Conservation (phyloP, 2,329 filamentous ascomycete species). For the Pyricularia pennisetigena region DNA sequence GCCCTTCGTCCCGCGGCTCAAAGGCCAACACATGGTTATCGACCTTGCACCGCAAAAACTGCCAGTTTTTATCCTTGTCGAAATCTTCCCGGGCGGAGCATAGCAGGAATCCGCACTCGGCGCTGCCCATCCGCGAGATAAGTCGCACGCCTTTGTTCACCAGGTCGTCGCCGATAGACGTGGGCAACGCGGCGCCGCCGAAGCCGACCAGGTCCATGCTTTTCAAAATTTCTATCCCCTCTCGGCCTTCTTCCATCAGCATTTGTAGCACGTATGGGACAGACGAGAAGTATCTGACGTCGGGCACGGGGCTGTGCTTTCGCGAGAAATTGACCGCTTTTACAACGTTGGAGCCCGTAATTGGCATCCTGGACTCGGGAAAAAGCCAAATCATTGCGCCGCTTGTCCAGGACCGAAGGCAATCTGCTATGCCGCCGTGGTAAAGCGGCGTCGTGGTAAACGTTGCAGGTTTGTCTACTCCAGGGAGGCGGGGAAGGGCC, state of each 20-base stretch:
- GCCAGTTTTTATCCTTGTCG: constrained; percentile 44
- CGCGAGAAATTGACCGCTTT: neutral
- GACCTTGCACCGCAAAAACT: constrained; percentile 22
- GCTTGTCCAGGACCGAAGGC: constrained; percentile 52
- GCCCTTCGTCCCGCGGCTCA: constrained; percentile 29
- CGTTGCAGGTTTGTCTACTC: constrained; percentile 29
- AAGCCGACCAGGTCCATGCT: constrained; percentile 53
- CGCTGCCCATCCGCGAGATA: constrained; percentile 53
- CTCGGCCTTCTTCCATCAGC: neutral
- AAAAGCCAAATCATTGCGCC: constrained; percentile 53
- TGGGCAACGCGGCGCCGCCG: constrained; percentile 49
- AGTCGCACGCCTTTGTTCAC: constrained; percentile 41
- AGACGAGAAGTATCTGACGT: neutral
- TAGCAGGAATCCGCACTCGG: constrained; percentile 56
- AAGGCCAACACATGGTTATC: constrained; percentile 20
- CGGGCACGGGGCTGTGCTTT: neutral
- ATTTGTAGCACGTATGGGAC: neutral
- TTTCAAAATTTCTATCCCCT: constrained; percentile 21
- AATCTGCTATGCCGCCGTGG: constrained; percentile 54
- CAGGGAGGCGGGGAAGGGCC: constrained; percentile 37
- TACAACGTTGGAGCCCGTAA: constrained; percentile 42
- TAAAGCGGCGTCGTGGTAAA: constrained; percentile 59
- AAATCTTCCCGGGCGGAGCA: constrained; percentile 48
- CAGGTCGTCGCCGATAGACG: constrained; percentile 40
- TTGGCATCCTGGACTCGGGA: constrained; percentile 41